Base-by-base conservation (phyloP, 495 filamentous ascomycete genomes). In the Penicillium tannophilum region DNA sequence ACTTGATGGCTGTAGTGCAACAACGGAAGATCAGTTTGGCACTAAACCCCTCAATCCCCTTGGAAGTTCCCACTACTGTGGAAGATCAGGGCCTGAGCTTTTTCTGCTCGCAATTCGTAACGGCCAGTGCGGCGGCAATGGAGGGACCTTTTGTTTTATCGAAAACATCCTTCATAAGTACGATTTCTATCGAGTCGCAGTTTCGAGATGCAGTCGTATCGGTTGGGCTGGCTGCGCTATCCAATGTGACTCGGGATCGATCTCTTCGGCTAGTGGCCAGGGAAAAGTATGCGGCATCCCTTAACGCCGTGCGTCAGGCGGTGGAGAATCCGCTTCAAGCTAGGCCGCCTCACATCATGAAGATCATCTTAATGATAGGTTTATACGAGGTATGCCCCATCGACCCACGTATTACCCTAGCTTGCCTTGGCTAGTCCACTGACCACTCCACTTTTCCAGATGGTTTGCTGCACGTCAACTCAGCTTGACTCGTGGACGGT, bases 181-280 rank as follows among this genome's bases (percentile, higher is more conserved):
- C 24, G 11, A 41, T 64, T 14, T 14, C 36, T 10, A 28, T 35
- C 11, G 53, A 64, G 24, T 26, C 35, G 41, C 41, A 59, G 12
- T 47, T 61, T 44, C 62, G 59, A 54, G 58, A 71, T 57, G 63
- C 65, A 7, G 36, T 63, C 14, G 33, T 67, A n/a, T 50, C 66
- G 30, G 66, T 69, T 52, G 68, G 68, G 2, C 48, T 71, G 24
- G 63, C 63, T 23, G 68, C 66, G 11, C 56, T 69, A 42, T 54
- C 68, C 20, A 71, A 71, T 49, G 57, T 69, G 39, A 67, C 36
- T 24, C 51, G 53, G 7, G 63, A 71, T 26, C 65, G 56, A 35
- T 31, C 55, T 7, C 35, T 66, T 28, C 51, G 24, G 30, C 57
- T 54, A 35, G 51, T 56, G n/a, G 61, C 68, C 6, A 41, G 62